Evolutionary conservation across 192 early-diverging fungal species (phyloP).

Genomic region (Coemansia sp.): DNA sequence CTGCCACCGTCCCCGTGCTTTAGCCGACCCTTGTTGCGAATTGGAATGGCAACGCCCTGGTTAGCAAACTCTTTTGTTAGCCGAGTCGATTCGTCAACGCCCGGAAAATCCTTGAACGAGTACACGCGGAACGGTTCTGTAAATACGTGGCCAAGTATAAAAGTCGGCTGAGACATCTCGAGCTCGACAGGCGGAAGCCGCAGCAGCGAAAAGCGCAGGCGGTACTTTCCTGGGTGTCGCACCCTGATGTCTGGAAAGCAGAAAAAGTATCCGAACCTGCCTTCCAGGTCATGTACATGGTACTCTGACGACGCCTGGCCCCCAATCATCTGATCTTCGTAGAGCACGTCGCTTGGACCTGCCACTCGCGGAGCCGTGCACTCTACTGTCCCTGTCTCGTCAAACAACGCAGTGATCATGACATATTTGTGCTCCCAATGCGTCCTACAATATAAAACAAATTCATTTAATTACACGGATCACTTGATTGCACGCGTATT

Average conservation of each 20-base stretch:
- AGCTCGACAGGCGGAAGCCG: constrained; percentile 12
- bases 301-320: constrained; percentile 15
- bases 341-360: background rate
- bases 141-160: constrained; percentile 11
- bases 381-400: constrained; percentile 27
- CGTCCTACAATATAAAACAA: constrained; percentile 12
- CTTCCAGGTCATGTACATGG: constrained; percentile 21
- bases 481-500: background rate
- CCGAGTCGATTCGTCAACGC: constrained; percentile 34
- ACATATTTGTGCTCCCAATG: constrained; percentile 21
- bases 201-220: constrained; percentile 38
- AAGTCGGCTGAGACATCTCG: constrained; percentile 4
- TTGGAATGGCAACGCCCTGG: constrained; percentile 39
- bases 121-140: constrained; percentile 36
- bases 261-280: constrained; percentile 24
- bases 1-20: constrained; percentile 16
- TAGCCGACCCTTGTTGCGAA: constrained; percentile 41
- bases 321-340: constrained; percentile 14
- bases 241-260: constrained; percentile 44
- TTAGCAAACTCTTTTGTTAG: constrained; percentile 25
- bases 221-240: constrained; percentile 24
- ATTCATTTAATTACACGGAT: background rate
- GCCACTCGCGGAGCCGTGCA: background rate
- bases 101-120: constrained; percentile 41
- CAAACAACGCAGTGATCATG: constrained; percentile 33